Base-by-base conservation (phyloP, 768 basidiomycete genomes). In the Hypholoma fasciculare region DNA sequence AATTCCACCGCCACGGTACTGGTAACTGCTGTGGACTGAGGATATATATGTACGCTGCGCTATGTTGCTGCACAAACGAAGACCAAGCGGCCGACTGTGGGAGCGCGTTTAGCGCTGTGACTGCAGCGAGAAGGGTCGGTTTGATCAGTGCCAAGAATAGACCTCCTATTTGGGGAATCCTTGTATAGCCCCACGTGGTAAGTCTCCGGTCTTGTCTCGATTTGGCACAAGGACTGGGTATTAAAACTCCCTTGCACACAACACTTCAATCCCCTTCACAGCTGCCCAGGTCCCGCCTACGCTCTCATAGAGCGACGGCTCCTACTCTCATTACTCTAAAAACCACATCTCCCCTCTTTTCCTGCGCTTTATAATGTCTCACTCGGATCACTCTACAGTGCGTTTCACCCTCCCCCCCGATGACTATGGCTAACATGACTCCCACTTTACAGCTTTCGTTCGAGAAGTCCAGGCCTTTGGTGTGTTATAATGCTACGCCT, bases 371-470 rank as follows among this genome's bases (percentile, higher is more conserved):
- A 61, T 62, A 52, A 72, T 74, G 70, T 75, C 71, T 37, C 56
- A 40, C 57, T 72, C 74, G 20, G 74, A 75, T 63, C 76, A 74
- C 59, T 78, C 75, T 53, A 67, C 67, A 61, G 76, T 77, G 52
- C 54, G 71, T 65, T 46, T n/a, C 37, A 30, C n/a, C 44, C 39
- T 47, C 37, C 30, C 26, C 23, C 48, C 13, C 36, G 12, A 16
- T 30, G 48, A 27, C 47, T 14, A 23, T 14, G n/a, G 46, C 56
- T 58, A 36, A 65, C 58, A 42, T 26, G 50, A 56, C 19, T 49
- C 56, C 49, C 53, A 52, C 36, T 36, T 42, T 58, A 49, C 61
- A 61, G 60, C 66, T 66, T 49, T 66, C 62, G 12, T 59, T 64
- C 46, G 68, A 70, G 55, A 67, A 69, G 52, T 61, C 68, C 14